These are phyloP conservation scores for Truncatella angustata DNA, from an alignment of 2,329 filamentous ascomycete genomes.

Conservation along the genomic window DNA sequence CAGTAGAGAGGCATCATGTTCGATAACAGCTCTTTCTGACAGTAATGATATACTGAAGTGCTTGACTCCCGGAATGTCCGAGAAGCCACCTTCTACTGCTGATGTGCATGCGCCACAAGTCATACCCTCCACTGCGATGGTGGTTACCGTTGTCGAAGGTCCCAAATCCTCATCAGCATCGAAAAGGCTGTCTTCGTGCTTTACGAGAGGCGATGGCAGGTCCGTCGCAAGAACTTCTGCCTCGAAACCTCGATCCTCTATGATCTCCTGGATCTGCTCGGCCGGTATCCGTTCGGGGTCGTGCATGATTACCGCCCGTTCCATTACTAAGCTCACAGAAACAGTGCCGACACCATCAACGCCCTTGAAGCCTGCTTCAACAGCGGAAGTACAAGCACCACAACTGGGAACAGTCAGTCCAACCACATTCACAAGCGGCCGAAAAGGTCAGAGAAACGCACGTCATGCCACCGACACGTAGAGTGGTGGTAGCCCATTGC, in stretches of 20 bases:
- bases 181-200: constrained; percentile 34
- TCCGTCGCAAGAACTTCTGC: constrained; percentile 85
- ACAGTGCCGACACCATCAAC: constrained; percentile 81
- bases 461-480: constrained; percentile 88
- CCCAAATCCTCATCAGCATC: constrained; percentile 33
- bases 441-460: constrained; percentile 37
- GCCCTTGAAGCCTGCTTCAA: constrained; percentile 85
- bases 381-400: constrained; percentile 91
- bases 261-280: constrained; percentile 76
- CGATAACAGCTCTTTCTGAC: constrained; percentile 80
- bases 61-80: constrained; percentile 69
- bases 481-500: constrained; percentile 84
- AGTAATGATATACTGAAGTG: constrained; percentile 80
- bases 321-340: constrained; percentile 91
- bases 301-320: constrained; percentile 91
- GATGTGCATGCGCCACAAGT: constrained; percentile 89
- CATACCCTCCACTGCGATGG: constrained; percentile 80
- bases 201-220: constrained; percentile 54
- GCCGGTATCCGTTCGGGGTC: constrained; percentile 72
- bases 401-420: too few relatives aligned
- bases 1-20: constrained; percentile 65
- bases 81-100: constrained; percentile 78
- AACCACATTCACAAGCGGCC: too few relatives aligned
- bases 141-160: constrained; percentile 60
- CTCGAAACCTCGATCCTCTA: constrained; percentile 91